These are phyloP conservation scores for Cordyceps sp. DNA, from an alignment of 2,329 filamentous ascomycete species.

Conservation along the genomic window DNA sequence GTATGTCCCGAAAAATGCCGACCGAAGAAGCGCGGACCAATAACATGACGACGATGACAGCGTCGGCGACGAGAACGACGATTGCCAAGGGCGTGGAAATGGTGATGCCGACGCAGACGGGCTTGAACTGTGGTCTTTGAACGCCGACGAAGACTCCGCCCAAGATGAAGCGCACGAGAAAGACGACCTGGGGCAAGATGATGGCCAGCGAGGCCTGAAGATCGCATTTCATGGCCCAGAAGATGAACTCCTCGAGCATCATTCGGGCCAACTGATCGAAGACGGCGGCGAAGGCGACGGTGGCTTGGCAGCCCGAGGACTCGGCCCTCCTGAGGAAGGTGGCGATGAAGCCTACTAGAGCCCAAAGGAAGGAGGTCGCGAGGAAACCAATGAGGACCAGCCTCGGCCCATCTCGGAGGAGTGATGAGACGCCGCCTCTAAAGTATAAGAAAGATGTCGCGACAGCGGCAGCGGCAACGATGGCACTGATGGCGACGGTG, in stretches of 20 bases:
- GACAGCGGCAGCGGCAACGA: constrained; percentile 34
- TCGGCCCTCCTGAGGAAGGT: constrained; percentile 27
- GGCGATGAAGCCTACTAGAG: constrained; percentile 31
- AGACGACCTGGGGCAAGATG: constrained; percentile 26
- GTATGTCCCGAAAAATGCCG: constrained; percentile 15
- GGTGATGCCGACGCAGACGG: constrained; percentile 33
- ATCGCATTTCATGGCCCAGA: constrained; percentile 30
- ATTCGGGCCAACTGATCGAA: constrained; percentile 42
- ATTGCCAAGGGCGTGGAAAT: constrained; percentile 27
- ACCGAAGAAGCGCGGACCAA: constrained; percentile 22
- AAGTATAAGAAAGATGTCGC: constrained; percentile 27
- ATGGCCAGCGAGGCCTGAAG: constrained; percentile 18
- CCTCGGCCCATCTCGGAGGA: constrained; percentile 42
- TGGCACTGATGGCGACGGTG: constrained; percentile 19
- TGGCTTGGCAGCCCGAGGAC: constrained; percentile 30
- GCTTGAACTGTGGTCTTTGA: constrained; percentile 31
- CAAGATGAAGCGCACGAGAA: constrained; percentile 31
- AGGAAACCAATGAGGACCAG: constrained; percentile 45
- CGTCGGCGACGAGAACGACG: constrained; percentile 26
- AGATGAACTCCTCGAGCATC: constrained; percentile 34
- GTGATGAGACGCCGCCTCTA: constrained; percentile 28
- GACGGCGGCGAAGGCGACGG: constrained; percentile 31
- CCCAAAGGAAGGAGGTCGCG: constrained; percentile 34
- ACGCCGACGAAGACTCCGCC: constrained; percentile 38
- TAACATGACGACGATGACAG: constrained; percentile 24